phyloP scores from a whole-genome alignment of 306 rosid species.

The Dicorynia guianensis region DNA sequence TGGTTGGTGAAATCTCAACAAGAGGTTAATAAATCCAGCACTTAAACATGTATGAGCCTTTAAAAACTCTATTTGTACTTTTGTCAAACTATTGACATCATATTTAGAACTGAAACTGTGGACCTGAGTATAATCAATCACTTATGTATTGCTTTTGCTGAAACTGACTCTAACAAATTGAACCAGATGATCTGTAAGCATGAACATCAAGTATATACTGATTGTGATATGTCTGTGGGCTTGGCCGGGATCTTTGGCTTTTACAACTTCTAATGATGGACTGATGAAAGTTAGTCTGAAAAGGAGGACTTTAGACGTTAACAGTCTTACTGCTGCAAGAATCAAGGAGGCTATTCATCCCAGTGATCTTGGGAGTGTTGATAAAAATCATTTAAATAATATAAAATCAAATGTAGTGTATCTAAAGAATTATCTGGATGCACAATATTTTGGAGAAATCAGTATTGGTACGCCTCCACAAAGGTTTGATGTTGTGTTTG shows the following conservation, averaged over 20 bases:
- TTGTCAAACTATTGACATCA: not conserved
- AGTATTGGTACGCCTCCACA: slow-evolving; percentile 88
- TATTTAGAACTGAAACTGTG: no score
- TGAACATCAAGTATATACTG: not conserved
- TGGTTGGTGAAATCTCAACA: not conserved
- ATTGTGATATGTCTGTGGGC: not conserved
- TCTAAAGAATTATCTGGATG: slow-evolving; percentile 87
- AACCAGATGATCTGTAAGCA: not conserved
- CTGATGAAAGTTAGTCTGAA: not conserved
- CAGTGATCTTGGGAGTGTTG: no score
- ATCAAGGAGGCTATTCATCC: not conserved
- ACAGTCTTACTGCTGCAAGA: not conserved
- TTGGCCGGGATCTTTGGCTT: slow-evolving; percentile 25
- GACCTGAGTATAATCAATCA: not conserved
- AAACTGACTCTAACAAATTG: not conserved
- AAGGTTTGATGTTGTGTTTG: slow-evolving; percentile 78
- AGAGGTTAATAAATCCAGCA: not conserved
- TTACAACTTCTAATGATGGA: not conserved
- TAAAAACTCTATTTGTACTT: no score
- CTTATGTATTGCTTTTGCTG: not conserved
- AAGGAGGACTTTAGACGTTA: not conserved
- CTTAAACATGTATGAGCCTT: no score
- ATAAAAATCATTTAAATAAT: not conserved
- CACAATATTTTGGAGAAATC: slow-evolving; percentile 92
- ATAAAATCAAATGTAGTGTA: slow-evolving; percentile 53